Evolutionary conservation across 257 asterid genomes (phyloP).

Genomic region (Solanum rostratum): DNA sequence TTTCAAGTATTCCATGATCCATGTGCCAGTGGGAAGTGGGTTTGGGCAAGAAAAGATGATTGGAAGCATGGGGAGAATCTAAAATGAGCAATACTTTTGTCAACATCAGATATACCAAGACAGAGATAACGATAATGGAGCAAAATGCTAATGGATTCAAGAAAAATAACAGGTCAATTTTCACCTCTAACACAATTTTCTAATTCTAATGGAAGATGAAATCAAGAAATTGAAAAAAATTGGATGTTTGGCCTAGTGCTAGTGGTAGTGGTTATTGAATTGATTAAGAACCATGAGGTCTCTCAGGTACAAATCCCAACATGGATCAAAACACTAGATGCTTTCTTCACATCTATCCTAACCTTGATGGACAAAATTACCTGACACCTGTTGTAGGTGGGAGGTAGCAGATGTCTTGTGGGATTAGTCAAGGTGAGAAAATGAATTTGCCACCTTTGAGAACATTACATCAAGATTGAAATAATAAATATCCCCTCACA

Average conservation of each 20-base stretch:
- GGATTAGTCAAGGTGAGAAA: background rate
- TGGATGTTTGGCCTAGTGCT: background rate
- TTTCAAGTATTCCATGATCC: background rate
- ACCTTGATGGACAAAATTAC: background rate
- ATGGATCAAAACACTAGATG: background rate
- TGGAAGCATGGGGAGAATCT: background rate
- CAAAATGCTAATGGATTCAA: background rate
- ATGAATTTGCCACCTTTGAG: background rate
- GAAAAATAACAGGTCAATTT: background rate
- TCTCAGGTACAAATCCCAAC: background rate
- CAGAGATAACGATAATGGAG: background rate
- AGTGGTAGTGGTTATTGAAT: background rate
- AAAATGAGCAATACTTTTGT: background rate
- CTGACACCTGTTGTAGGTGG: background rate
- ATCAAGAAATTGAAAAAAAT: background rate
- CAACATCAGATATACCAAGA: background rate
- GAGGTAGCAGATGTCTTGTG: background rate
- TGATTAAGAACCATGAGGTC: background rate
- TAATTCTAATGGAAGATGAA: background rate
- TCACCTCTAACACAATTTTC: background rate
- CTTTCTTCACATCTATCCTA: background rate
- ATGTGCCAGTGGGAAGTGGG: background rate
- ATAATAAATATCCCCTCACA: background rate
- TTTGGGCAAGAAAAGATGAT: background rate
- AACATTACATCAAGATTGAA: background rate